Percentiles rank a stretch among this genome's conserved stretches.
phyloP scores from a whole-genome alignment of 1,284 basidiomycete species.

The Ustilago loliicola region DNA sequence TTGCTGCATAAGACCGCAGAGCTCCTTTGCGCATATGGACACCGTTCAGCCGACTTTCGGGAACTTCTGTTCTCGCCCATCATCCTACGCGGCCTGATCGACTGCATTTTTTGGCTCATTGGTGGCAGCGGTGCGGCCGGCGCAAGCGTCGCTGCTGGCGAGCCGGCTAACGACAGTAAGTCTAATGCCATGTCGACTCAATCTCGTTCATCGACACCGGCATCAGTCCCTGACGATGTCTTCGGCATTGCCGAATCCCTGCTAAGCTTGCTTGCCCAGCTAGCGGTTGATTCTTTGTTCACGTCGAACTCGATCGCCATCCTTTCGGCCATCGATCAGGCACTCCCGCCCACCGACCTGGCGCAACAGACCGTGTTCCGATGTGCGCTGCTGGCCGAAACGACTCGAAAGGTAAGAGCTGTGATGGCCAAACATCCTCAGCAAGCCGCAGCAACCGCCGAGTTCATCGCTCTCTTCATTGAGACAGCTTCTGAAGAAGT shows the following conservation, averaged over 20 bases:
- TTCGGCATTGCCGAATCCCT: constrained; percentile 20
- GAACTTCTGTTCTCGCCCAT: constrained; percentile 63
- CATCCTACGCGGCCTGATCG: constrained; percentile 56
- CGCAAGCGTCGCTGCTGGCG: not conserved
- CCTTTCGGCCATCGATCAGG: constrained; percentile 41
- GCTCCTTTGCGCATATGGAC: constrained; percentile 45
- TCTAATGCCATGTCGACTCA: not conserved
- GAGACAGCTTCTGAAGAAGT: constrained; percentile 53
- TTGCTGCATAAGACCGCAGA: constrained; percentile 48
- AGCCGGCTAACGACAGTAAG: not conserved
- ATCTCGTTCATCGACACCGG: not conserved
- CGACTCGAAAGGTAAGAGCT: constrained; percentile 12
- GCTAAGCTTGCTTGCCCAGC: constrained; percentile 45
- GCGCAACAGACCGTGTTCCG: constrained; percentile 45
- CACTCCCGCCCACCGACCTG: constrained; percentile 50
- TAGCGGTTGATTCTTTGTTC: constrained; percentile 45
- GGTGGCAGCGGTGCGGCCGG: not conserved
- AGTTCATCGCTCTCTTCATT: constrained; percentile 37
- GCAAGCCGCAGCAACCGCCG: constrained; percentile 13
- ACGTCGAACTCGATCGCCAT: constrained; percentile 46
- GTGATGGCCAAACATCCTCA: constrained; percentile 16
- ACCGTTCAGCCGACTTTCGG: constrained; percentile 25
- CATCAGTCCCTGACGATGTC: constrained; percentile 1
- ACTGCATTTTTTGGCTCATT: constrained; percentile 49
- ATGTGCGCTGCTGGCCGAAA: constrained; percentile 26